Conservation (phyloP, 306 rosid species). For the Psophocarpus tetragonolobus region DNA sequence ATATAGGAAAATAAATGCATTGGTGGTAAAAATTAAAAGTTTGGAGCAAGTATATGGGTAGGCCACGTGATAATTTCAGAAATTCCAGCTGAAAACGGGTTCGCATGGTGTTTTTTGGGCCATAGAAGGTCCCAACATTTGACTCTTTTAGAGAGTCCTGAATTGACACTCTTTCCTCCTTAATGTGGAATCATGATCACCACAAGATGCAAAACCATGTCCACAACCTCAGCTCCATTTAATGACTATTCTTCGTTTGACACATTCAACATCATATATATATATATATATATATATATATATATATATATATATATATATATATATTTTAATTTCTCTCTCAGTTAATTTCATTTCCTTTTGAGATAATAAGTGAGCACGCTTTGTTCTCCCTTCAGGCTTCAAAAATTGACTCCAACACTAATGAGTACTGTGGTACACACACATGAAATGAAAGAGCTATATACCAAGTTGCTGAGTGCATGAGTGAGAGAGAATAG, state of each 20-base stretch:
- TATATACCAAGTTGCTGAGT: background rate
- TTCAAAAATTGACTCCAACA: conserved; percentile 26
- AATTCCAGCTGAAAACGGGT: conserved; percentile 6
- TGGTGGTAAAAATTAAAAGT: conserved; percentile 6
- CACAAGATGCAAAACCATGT: conserved; percentile 29
- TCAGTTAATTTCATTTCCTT: conserved; percentile 1
- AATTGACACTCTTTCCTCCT: conserved; percentile 27
- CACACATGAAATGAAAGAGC: conserved; percentile 13
- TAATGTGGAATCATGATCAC: conserved; percentile 32
- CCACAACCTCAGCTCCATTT: conserved; percentile 24
- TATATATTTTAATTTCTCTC: too few relatives aligned
- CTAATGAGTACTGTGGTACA: background rate
- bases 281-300: too few relatives aligned
- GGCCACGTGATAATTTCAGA: conserved; percentile 27
- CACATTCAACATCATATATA: conserved; percentile 27
- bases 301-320: too few relatives aligned
- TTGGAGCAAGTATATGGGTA: background rate
- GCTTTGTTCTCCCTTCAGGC: background rate
- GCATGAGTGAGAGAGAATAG: background rate
- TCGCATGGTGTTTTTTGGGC: conserved; percentile 7
- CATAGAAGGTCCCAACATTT: conserved; percentile 41
- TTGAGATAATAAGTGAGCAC: background rate
- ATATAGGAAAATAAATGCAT: background rate
- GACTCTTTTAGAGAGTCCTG: conserved; percentile 23
- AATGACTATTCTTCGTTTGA: conserved; percentile 1